Evolutionary conservation across 1,284 basidiomycete genomes (phyloP).

Genomic region (Puccinia horiana): DNA sequence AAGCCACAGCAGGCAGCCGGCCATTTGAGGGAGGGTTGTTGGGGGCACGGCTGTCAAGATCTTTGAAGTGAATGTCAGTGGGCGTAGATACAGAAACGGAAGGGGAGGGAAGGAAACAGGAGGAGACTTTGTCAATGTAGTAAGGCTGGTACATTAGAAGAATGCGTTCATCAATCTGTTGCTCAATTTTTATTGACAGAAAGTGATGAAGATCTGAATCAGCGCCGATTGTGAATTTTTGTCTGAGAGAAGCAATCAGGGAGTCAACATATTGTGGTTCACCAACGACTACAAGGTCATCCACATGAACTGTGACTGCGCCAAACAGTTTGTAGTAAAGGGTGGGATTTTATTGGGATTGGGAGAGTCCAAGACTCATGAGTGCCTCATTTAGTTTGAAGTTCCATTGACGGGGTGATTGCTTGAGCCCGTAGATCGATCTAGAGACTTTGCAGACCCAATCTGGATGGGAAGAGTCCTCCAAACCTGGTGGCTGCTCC

Average conservation of each 20-base stretch:
- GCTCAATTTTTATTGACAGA: background rate
- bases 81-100: background rate
- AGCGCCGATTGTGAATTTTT: background rate
- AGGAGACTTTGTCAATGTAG: background rate
- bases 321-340: background rate
- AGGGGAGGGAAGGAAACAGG: background rate
- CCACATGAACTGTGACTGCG: background rate
- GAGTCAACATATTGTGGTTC: background rate
- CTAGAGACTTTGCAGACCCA: background rate
- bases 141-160: background rate
- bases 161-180: background rate
- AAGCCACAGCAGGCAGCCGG: background rate
- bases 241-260: background rate
- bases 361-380: background rate
- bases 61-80: background rate
- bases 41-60: background rate
- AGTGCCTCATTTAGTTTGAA: background rate
- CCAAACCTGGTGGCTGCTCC: background rate
- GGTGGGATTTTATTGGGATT: constrained; percentile 1
- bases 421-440: constrained; percentile 18
- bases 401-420: constrained; percentile 22
- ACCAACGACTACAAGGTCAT: constrained; percentile 9
- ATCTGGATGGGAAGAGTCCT: background rate
- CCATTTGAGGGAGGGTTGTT: background rate
- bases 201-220: background rate